A percentile compares a stretch with the other conserved stretches of the same genome.
These are phyloP conservation scores for Raphanus raphanistrum DNA, from an alignment of 345 rosid genomes.

Conservation along the genomic window DNA sequence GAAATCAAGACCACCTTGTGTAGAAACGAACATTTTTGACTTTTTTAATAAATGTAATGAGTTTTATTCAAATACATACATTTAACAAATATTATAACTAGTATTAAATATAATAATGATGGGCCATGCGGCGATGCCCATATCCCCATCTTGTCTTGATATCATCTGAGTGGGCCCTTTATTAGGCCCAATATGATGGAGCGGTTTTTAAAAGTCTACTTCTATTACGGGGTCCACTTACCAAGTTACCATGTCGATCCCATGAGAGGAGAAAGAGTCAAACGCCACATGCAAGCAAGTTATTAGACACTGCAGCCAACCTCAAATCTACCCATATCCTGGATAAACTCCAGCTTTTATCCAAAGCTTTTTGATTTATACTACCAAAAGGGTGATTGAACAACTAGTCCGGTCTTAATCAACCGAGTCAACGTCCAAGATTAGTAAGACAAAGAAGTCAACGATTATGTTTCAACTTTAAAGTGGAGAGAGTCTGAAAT, in stretches of 20 bases:
- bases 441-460: neutral
- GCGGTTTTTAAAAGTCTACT: neutral
- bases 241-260: neutral
- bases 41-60: neutral
- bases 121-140: neutral
- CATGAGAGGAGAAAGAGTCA: neutral
- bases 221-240: neutral
- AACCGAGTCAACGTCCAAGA: neutral
- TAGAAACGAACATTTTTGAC: neutral
- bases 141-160: neutral
- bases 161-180: neutral
- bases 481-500: neutral
- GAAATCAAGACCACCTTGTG: no score
- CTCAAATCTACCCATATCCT: neutral
- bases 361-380: neutral
- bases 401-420: neutral
- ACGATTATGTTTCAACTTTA: neutral
- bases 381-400: neutral
- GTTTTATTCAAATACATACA: neutral
- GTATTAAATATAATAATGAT: neutral
- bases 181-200: constrained; percentile 14
- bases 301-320: neutral
- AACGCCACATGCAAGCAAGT: constrained; percentile 10
- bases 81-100: neutral
- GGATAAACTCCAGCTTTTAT: neutral